phyloP scores from a whole-genome alignment of 148 eudicot genomes.

The Rhododendron williamsianum region DNA sequence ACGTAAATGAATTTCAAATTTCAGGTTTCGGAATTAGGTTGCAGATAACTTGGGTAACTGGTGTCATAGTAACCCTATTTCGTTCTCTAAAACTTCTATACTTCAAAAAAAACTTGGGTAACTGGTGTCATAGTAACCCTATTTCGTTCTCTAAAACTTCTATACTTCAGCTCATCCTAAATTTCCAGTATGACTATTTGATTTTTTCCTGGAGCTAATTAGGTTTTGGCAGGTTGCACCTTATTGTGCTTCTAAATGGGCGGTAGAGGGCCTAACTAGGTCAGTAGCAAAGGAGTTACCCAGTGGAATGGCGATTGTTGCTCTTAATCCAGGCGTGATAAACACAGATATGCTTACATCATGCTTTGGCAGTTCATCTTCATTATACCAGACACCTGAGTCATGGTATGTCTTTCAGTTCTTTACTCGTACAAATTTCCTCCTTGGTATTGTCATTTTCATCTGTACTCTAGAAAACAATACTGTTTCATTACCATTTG shows the following conservation, averaged over 20 bases:
- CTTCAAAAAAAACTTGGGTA: neutral
- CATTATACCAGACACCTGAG: slow-evolving; percentile 69
- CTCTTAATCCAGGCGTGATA: slow-evolving; percentile 77
- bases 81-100: neutral
- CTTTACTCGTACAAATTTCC: neutral
- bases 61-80: neutral
- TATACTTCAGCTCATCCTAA: neutral
- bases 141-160: neutral
- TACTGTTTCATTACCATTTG: neutral
- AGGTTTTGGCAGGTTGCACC: slow-evolving; percentile 68
- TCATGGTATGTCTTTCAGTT: slow-evolving; percentile 48
- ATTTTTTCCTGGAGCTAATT: slow-evolving; percentile 7
- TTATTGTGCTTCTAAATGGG: slow-evolving; percentile 99
- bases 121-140: neutral
- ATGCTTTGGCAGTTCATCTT: slow-evolving; percentile 83
- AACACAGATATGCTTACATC: slow-evolving; percentile 93
- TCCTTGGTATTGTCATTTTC: neutral
- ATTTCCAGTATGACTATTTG: neutral
- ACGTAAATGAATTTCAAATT: neutral
- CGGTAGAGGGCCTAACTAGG: slow-evolving; percentile 81
- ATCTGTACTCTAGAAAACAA: neutral
- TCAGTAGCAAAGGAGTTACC: slow-evolving; percentile 89
- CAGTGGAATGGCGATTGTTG: slow-evolving; percentile 70
- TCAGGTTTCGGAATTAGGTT: neutral
- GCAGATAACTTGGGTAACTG: neutral